Conservation (phyloP, 129 eudicot species). For the Tagetes patula region DNA sequence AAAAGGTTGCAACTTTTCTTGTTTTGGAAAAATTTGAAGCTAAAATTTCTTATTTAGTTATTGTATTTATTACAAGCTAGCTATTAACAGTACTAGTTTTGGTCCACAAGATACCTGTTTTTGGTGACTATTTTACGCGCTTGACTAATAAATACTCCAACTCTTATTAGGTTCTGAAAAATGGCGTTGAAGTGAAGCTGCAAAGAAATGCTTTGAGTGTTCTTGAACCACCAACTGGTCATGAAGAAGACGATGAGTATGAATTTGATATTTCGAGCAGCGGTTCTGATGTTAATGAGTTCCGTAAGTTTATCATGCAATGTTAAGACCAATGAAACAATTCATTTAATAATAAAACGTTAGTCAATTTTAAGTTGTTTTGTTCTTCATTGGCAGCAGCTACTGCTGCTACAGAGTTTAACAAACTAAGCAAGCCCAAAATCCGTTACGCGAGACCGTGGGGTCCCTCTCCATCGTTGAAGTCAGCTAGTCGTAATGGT, state of each 20-base stretch:
- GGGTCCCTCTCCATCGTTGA: constrained; percentile 59
- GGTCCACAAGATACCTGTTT: constrained; percentile 16
- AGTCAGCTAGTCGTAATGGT: constrained; percentile 50
- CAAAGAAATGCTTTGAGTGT: constrained; percentile 97
- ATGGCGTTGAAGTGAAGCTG: constrained; percentile 96
- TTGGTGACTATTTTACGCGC: neutral
- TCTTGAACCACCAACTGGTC: constrained; percentile 95
- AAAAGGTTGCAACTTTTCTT: constrained; percentile 4
- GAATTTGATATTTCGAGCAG: constrained; percentile 82
- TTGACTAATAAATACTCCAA: constrained; percentile 1
- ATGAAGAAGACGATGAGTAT: constrained; percentile 83
- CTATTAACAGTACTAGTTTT: constrained; percentile 13
- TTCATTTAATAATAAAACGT: neutral
- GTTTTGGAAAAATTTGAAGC: constrained; percentile 9
- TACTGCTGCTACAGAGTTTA: constrained; percentile 52
- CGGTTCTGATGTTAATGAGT: constrained; percentile 62
- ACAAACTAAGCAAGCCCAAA: constrained; percentile 77
- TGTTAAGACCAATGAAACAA: neutral
- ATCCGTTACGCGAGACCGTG: constrained; percentile 72
- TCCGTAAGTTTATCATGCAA: constrained; percentile 50
- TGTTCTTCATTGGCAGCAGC: constrained; percentile 56
- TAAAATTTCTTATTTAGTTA: constrained; percentile 16
- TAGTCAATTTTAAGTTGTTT: neutral
- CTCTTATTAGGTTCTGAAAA: constrained; percentile 71
- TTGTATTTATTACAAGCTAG: neutral